These are phyloP conservation scores for Esteya vermicola DNA, from an alignment of 2,329 filamentous ascomycete genomes.

Conservation along the genomic window DNA sequence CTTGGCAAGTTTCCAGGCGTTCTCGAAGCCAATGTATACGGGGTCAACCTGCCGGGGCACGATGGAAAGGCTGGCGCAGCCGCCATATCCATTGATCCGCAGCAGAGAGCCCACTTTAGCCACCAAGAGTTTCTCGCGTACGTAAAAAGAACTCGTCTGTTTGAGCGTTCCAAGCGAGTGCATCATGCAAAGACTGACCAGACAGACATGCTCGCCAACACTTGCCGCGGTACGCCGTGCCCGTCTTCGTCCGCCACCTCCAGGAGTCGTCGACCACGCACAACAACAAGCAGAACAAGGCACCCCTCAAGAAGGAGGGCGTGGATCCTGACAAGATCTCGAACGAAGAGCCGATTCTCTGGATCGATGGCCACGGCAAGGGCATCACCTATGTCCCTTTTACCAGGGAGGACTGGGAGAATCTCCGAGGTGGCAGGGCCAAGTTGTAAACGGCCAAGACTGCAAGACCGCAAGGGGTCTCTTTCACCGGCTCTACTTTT, in stretches of 20 bases:
- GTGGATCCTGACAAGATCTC: constrained; percentile 39
- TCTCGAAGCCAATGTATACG: constrained; percentile 74
- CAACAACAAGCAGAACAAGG: constrained; percentile 73
- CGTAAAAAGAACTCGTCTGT: background rate
- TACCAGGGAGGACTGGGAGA: constrained; percentile 41
- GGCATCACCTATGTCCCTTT: constrained; percentile 44
- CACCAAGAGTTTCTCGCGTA: constrained; percentile 43
- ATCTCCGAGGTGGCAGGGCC: constrained; percentile 14
- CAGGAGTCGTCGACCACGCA: constrained; percentile 45
- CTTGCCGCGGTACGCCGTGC: constrained; percentile 61
- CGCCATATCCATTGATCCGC: constrained; percentile 9
- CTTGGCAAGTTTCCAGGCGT: constrained; percentile 53
- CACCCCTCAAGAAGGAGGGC: constrained; percentile 51
- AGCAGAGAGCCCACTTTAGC: constrained; percentile 29
- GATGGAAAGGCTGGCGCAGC: constrained; percentile 73
- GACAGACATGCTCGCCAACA: constrained; percentile 36
- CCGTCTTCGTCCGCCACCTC: constrained; percentile 55
- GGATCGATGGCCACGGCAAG: constrained; percentile 46
- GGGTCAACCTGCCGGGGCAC: constrained; percentile 63
- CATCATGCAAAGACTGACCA: too few species aligned
- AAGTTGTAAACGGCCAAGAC: constrained; percentile 13
- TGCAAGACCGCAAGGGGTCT: too few species aligned
- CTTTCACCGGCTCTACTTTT: too few species aligned
- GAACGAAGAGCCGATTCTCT: constrained; percentile 25
- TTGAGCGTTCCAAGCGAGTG: background rate